phyloP scores from a whole-genome alignment of 768 basidiomycete species.

The Terana coerulea region DNA sequence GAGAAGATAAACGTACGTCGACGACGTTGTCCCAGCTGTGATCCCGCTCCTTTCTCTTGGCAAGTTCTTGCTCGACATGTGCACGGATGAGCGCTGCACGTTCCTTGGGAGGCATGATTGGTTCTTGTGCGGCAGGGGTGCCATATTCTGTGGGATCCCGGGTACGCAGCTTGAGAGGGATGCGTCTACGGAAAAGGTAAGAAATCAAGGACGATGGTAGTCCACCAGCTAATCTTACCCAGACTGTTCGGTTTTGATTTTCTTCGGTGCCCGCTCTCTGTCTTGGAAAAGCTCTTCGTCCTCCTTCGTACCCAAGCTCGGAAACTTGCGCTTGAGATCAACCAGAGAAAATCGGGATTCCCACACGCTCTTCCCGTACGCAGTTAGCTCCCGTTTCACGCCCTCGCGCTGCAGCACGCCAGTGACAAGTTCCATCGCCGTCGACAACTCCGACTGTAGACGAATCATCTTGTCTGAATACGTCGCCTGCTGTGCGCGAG shows the following conservation, averaged over 20 bases:
- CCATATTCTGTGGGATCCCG: slow-evolving; percentile 36
- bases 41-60: slow-evolving; percentile 62
- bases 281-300: slow-evolving; percentile 75
- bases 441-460: slow-evolving; percentile 70
- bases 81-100: slow-evolving; percentile 56
- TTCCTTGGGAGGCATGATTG: slow-evolving; percentile 60
- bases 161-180: slow-evolving; percentile 52
- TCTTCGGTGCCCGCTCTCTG: slow-evolving; percentile 64
- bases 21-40: slow-evolving; percentile 84
- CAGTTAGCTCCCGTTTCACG: slow-evolving; percentile 63
- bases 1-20: slow-evolving; percentile 52
- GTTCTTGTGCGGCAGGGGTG: slow-evolving; percentile 43
- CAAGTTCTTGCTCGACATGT: slow-evolving; percentile 59
- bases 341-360: slow-evolving; percentile 70
- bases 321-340: slow-evolving; percentile 77
- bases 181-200: slow-evolving; percentile 30
- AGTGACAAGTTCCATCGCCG: slow-evolving; percentile 69
- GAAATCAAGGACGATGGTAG: background rate
- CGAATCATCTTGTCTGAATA: slow-evolving; percentile 87
- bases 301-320: slow-evolving; percentile 51
- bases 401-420: slow-evolving; percentile 69
- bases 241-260: slow-evolving; percentile 36
- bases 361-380: slow-evolving; percentile 66
- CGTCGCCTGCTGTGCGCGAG: slow-evolving; percentile 84
- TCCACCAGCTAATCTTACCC: slow-evolving; percentile 18